These are phyloP conservation scores for Backusella circina DNA, from an alignment of 192 early-diverging fungal genomes.

Conservation along the genomic window DNA sequence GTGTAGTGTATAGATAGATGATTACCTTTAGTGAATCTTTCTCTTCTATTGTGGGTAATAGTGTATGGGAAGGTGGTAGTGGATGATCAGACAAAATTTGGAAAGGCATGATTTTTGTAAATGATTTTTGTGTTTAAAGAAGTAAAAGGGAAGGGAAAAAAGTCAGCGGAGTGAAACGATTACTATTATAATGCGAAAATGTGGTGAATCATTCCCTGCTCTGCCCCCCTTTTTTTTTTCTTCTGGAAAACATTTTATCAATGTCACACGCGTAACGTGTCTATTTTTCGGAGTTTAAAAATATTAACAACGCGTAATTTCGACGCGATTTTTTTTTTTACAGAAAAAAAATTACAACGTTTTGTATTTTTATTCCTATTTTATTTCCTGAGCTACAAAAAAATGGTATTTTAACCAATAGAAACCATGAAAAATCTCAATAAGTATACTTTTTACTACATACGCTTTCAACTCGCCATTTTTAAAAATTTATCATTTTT, in stretches of 20 bases:
- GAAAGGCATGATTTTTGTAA: conserved; percentile 1
- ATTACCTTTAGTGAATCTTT: background rate
- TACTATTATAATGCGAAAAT: background rate
- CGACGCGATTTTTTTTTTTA: background rate
- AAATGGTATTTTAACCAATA: background rate
- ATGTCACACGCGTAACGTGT: background rate
- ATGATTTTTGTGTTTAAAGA: conserved; percentile 2
- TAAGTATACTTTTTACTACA: background rate
- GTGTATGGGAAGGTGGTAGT: background rate
- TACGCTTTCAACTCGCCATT: background rate
- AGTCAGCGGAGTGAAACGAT: background rate
- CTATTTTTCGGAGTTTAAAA: too few species aligned
- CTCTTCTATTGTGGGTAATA: conserved; percentile 2
- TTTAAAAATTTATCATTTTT: background rate
- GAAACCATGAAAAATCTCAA: background rate
- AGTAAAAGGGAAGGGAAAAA: background rate
- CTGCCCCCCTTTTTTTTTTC: background rate
- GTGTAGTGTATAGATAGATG: background rate
- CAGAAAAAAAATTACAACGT: background rate
- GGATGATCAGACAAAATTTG: background rate
- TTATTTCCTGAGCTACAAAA: background rate
- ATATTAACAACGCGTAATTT: background rate
- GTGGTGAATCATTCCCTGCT: background rate
- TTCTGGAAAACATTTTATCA: background rate
- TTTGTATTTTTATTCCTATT: background rate